Evolutionary conservation across 169 alveolate genomes (phyloP).

Genomic region (Eimeria acervulina): DNA sequence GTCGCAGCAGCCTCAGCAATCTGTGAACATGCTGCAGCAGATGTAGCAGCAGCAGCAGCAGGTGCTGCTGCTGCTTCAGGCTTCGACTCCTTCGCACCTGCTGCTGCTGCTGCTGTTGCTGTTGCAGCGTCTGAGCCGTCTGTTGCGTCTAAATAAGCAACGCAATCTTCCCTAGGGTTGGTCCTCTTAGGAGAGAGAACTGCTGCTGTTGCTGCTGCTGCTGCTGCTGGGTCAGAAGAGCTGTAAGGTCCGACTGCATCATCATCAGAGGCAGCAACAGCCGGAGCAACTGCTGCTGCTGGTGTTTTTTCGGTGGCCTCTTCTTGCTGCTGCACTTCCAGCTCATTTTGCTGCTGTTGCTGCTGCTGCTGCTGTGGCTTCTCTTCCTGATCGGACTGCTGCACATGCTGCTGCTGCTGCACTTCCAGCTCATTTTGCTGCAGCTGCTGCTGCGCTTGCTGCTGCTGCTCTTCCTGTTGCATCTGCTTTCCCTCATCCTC

Average conservation of each 20-base stretch:
- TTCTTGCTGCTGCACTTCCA: background rate
- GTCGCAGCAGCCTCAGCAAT: too few relatives aligned
- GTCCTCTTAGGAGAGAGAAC: too few relatives aligned
- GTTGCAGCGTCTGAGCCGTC: background rate
- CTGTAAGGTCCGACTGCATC: constrained; percentile 1
- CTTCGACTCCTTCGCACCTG: background rate
- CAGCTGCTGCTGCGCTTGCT: background rate
- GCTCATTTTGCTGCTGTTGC: background rate
- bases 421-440: too few relatives aligned
- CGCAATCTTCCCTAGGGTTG: background rate
- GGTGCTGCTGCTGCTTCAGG: background rate
- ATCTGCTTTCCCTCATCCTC: background rate
- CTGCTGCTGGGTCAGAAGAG: background rate
- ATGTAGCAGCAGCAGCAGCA: background rate
- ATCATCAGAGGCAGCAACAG: background rate
- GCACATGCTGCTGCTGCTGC: too few relatives aligned
- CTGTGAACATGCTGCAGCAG: background rate
- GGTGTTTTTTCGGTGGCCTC: background rate
- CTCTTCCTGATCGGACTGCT: background rate
- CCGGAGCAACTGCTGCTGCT: background rate
- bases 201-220: background rate
- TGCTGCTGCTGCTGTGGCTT: background rate
- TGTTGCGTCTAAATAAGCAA: background rate
- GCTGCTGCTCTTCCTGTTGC: background rate
- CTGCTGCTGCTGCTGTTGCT: background rate